A percentile compares a stretch with the other conserved stretches of the same genome.
phyloP scores from a whole-genome alignment of 2,329 filamentous ascomycete genomes.

The Penicillium fuscoglaucum region DNA sequence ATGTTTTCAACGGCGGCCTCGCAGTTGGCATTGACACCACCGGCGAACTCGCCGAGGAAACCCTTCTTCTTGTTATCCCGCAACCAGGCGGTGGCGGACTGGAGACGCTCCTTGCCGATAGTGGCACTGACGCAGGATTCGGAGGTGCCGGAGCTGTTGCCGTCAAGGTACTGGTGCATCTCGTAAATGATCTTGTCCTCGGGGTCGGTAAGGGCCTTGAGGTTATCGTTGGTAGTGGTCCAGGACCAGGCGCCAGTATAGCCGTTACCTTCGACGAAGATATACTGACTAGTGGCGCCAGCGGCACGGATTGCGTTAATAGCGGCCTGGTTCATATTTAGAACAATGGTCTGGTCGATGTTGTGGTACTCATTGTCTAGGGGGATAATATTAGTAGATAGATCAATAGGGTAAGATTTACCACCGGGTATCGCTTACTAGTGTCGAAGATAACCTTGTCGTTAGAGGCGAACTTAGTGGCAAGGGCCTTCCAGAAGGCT shows the following conservation, averaged over 20 bases:
- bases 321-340: conserved; percentile 63
- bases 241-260: conserved; percentile 53
- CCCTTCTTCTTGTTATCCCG: conserved; percentile 56
- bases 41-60: conserved; percentile 60
- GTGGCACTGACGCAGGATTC: conserved; percentile 52
- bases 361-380: conserved; percentile 64
- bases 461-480: conserved; percentile 55
- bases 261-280: conserved; percentile 59
- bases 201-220: conserved; percentile 53
- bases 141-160: no score
- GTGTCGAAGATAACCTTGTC: conserved; percentile 62
- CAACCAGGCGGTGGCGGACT: conserved; percentile 48
- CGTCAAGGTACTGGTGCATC: no score
- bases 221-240: conserved; percentile 45
- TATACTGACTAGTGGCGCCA: conserved; percentile 59
- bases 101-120: conserved; percentile 54
- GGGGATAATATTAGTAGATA: background rate
- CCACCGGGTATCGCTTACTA: conserved; percentile 33
- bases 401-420: background rate
- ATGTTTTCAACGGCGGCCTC: conserved; percentile 54
- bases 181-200: no score
- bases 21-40: conserved; percentile 47
- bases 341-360: conserved; percentile 61
- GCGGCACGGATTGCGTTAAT: conserved; percentile 62
- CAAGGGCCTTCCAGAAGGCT: conserved; percentile 59